Evolutionary conservation across 73 alveolate genomes (phyloP), one percentile per base, ranked within the genome.

Genomic region (Paramecium octaurelia): DNA sequence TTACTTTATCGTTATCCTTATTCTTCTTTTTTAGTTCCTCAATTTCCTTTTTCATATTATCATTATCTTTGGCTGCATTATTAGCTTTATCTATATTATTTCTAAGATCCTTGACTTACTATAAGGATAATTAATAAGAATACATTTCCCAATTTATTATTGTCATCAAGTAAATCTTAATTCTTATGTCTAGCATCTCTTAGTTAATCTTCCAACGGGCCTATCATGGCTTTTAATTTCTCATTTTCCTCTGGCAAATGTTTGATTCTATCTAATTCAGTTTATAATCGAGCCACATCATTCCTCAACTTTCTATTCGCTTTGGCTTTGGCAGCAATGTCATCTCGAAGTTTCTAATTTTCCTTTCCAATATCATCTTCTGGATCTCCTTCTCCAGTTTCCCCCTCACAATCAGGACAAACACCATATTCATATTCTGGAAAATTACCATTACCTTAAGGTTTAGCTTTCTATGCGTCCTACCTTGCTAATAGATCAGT

Each of bases 161-260:
- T 80, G 14, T 42, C 70, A 44, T 42, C 91, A 11, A 80, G 18
- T 80, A 80, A 48, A 46, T 80, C 91, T 44, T 46, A 43, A 80
- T 80, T 80, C 16, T 80, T 46, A 46, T 80, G 43, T 80, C 57
- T 23, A 10, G 91, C 91, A 40, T 80, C 73, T 35, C 57, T 80
- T 80, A 80, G 24, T 48, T 80, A 46, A 44, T 48, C 91, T 44
- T 48, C 75, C 23, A 80, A 48, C 43, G 91, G 76, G 21, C 91
- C 91, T n/a, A 80, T 20, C 75, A 44, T 44, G 4, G 46, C 57
- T 35, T 80, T 80, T 11, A 80, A 43, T 44, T 80, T 80, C 31
- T 80, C 91, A 80, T 80, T 80, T 48, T 80, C 91, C 12, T 80
- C 91, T n/a, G 91, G 91, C 6, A 80, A 48, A 80, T 80, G 91